Base-by-base conservation (phyloP, 306 rosid genomes). In the Castanospermum australe region DNA sequence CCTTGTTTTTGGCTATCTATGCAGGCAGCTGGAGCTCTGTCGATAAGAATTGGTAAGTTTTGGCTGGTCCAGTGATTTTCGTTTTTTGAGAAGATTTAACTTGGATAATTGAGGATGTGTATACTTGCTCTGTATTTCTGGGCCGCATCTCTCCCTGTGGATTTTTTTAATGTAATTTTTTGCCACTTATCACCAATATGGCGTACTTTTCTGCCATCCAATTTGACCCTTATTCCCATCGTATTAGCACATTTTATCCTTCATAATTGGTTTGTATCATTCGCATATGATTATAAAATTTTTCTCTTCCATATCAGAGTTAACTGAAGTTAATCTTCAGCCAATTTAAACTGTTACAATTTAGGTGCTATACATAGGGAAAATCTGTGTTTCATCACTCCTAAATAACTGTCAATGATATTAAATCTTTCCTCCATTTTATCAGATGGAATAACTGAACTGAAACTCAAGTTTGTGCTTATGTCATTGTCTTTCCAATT, bases 11-110 rank as follows among this genome's bases (percentile, higher is more conserved):
- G 67, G 2, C 51, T 62, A 17, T 32, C 51, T 54, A 36, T 76
- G 88, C 91, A 96, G 99, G 99, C 99, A 47, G 99, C 99, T 80
- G 99, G 98, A 59, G 97, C 99, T 32, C 73, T 96, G 77, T 96
- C 99, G 8, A 87, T 96, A 79, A 90, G 89, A 65, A 96, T 96
- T 15, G 98, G 99, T 91, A 68, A 78, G 85, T 83, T 33, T 64
- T 54, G 24, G 75, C 17, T 52, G 39, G 56, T n/a, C n/a, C n/a
- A n/a, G n/a, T n/a, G 33, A 10, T 22, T 38, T 8, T 18, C 35
- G 51, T 25, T 47, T 18, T 50, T 56, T 18, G n/a, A n/a, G n/a
- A n/a, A n/a, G n/a, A n/a, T n/a, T 8, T 42, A 17, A 54, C 22
- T 32, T 21, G 32, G 47, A 21, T 60, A 56, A 67, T 76, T 41